Conservation (phyloP, 306 rosid genomes). For the Quercus bicolor region DNA sequence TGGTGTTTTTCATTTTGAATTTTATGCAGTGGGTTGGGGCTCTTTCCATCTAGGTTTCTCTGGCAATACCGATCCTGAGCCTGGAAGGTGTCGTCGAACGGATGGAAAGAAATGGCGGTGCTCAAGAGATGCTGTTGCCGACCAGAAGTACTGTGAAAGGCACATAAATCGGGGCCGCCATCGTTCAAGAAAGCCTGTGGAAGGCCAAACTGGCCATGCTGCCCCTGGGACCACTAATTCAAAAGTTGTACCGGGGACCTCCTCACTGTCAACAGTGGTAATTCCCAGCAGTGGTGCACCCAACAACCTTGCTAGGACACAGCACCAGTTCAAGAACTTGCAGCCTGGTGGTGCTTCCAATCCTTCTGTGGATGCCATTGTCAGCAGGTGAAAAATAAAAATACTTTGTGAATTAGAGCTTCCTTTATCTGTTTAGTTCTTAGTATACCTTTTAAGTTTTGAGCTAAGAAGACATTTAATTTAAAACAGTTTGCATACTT, state of each 20-base stretch:
- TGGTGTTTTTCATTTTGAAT: not conserved
- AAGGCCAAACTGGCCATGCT: constrained; percentile 56
- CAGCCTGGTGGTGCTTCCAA: constrained; percentile 25
- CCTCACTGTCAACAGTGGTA: constrained; percentile 22
- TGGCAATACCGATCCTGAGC: constrained; percentile 48
- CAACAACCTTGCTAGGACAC: constrained; percentile 11
- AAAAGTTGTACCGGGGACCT: constrained; percentile 20
- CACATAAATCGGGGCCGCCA: constrained; percentile 65
- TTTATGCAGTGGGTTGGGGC: constrained; percentile 40
- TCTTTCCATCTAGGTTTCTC: constrained; percentile 49
- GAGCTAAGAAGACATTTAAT: not conserved
- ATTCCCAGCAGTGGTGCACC: constrained; percentile 27
- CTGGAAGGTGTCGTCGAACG: constrained; percentile 61
- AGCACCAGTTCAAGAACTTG: constrained; percentile 37
- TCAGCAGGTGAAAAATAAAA: constrained; percentile 33
- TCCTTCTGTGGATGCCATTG: constrained; percentile 25
- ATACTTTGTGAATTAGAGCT: not conserved
- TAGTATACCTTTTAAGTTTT: not conserved
- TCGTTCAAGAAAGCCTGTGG: constrained; percentile 78
- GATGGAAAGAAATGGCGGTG: constrained; percentile 71
- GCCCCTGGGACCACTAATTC: constrained; percentile 34
- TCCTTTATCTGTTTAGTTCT: constrained; percentile 13
- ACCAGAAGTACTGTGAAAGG: constrained; percentile 60
- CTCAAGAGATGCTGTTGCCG: constrained; percentile 56
- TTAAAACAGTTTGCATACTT: constrained; percentile 1